Conservation (phyloP, 495 filamentous ascomycete species). For the Hypoxylon fragiforme region DNA sequence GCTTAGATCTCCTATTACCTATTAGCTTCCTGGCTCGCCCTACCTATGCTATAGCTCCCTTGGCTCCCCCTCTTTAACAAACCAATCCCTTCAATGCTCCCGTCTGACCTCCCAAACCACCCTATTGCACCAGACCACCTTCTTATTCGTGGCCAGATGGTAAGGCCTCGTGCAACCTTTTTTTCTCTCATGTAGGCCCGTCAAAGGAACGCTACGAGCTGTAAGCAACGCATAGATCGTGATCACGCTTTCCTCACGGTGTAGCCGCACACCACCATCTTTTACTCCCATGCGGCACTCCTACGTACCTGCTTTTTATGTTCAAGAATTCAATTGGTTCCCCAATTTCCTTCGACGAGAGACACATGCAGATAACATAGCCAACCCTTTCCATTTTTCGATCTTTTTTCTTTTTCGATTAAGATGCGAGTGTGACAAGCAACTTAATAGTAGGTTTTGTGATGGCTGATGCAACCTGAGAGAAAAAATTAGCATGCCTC, state of each 20-base stretch:
- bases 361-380: slow-evolving; percentile 23
- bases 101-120: slow-evolving; percentile 33
- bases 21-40: background rate
- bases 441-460: slow-evolving; percentile 17
- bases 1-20: slow-evolving; percentile 18
- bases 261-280: slow-evolving; percentile 31
- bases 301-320: slow-evolving; percentile 34
- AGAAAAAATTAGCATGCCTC: slow-evolving; percentile 17
- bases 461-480: slow-evolving; percentile 21
- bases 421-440: slow-evolving; percentile 35
- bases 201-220: slow-evolving; percentile 15
- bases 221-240: slow-evolving; percentile 24
- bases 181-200: slow-evolving; percentile 28
- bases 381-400: slow-evolving; percentile 6
- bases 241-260: slow-evolving; percentile 27
- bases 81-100: slow-evolving; percentile 28
- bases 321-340: slow-evolving; percentile 28
- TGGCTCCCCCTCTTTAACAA: slow-evolving; percentile 12
- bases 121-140: slow-evolving; percentile 32
- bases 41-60: background rate
- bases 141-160: slow-evolving; percentile 33
- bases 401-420: no score
- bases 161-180: slow-evolving; percentile 38
- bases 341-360: slow-evolving; percentile 18
- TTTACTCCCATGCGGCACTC: slow-evolving; percentile 18